Conservation (phyloP, 768 basidiomycete genomes). For the Naganishia vishniacii region DNA sequence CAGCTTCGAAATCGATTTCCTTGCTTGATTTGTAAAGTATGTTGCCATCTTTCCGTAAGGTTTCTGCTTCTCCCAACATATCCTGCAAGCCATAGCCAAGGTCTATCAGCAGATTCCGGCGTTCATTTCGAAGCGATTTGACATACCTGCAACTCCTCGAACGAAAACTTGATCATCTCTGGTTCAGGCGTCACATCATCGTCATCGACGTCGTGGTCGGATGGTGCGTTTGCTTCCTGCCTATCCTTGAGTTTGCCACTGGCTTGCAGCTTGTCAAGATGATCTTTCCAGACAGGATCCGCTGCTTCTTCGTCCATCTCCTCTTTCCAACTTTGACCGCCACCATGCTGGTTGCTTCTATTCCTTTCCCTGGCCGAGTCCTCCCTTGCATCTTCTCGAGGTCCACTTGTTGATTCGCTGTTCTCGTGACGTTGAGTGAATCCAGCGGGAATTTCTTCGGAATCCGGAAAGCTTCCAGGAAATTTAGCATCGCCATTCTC, state of each 20-base stretch:
- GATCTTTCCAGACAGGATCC: conserved; percentile 10
- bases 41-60: conserved; percentile 15
- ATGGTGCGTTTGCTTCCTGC: not conserved
- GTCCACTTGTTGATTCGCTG: not conserved
- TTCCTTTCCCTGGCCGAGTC: not conserved
- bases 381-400: not conserved
- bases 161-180: conserved; percentile 3
- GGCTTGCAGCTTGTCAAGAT: conserved; percentile 14
- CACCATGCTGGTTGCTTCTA: not conserved
- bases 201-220: not conserved
- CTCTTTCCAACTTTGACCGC: conserved; percentile 1
- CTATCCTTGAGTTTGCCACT: conserved; percentile 9
- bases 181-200: not conserved
- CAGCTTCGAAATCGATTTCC: conserved; percentile 16
- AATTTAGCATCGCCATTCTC: not conserved
- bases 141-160: conserved; percentile 5
- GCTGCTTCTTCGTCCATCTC: conserved; percentile 11
- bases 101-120: not conserved
- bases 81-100: not conserved
- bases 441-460: not conserved
- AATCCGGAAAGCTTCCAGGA: conserved; percentile 10
- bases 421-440: no score
- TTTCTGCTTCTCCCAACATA: conserved; percentile 10
- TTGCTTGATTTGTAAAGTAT: conserved; percentile 10
- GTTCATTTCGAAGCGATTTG: not conserved